Base-by-base conservation (phyloP, 2,329 filamentous ascomycete species). In the Didymella sp. region DNA sequence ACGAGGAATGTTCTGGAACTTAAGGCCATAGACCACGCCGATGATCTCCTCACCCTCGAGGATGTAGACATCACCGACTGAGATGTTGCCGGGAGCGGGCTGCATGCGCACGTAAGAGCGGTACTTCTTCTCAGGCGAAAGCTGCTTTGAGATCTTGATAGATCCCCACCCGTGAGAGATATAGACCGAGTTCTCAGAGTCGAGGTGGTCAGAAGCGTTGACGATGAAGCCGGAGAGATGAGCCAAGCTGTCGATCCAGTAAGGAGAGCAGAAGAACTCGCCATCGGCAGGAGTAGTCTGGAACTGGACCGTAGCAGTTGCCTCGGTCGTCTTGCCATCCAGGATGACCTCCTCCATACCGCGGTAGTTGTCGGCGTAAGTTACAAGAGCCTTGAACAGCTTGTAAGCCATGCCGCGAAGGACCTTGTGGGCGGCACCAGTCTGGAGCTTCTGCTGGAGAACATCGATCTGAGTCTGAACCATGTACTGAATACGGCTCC, bases 361-460 rank as follows among this genome's bases (percentile, higher is more conserved):
- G 51, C 82, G 80, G 73, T 84, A 86, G 66, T 81, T 83, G 55
- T 80, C 78, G 55, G 82, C 80, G 63, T 86, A 86, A 46, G 81
- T 81, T 33, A 86, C 84, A 28, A 86, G 76, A 50, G 82, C 79
- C 68, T 82, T 82, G 77, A 86, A 86, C 48, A 89, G 82, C 77
- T 92, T 93, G 82, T 95, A 95, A 13, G 89, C 88, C 78, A 92
- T 85, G 30, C 89, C 89, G 24, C 89, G 86, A 46, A 89, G 85
- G 60, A 92, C 84, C 77, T 90, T 89, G 72, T 89, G 89, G 25
- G 89, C 88, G 53, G 84, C 83, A 35, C 89, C 89, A 30, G 80
- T 82, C 66, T 84, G 78, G 52, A 89, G 87, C 57, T 86, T 88
- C 60, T 84, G 82, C 67, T 86, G 85, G 70, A 94, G 86, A 31